Conservation (phyloP, 441 rosid genomes). For the Erodium texanum region DNA sequence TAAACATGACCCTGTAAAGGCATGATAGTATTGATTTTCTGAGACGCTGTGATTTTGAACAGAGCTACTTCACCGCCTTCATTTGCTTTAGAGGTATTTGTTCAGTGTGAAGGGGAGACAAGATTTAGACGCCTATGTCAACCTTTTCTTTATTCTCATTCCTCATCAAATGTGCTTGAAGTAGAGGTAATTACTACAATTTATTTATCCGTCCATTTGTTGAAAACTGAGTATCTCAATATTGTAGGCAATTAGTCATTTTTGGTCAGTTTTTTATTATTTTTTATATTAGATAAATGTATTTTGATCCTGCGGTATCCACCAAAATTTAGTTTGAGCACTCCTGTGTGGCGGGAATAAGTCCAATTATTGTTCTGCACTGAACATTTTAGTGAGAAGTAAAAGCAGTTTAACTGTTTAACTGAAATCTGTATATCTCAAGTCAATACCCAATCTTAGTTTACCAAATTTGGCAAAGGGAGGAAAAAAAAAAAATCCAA, state of each 20-base stretch:
- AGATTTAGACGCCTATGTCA: conserved; percentile 95
- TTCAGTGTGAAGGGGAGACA: conserved; percentile 85
- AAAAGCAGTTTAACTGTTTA: neutral
- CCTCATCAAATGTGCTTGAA: conserved; percentile 90
- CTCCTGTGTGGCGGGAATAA: neutral
- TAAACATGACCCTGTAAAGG: neutral
- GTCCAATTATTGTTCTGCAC: neutral
- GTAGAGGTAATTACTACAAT: conserved; percentile 58
- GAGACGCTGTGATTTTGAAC: conserved; percentile 15
- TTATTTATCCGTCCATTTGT: conserved; percentile 4
- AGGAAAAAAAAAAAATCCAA: neutral
- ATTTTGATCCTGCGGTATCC: neutral
- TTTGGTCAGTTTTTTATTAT: neutral
- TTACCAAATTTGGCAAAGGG: neutral
- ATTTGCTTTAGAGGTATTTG: conserved; percentile 96
- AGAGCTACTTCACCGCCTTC: conserved; percentile 98
- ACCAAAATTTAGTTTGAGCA: neutral
- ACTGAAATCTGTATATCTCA: neutral
- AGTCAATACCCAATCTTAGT: too few relatives aligned
- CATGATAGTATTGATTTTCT: neutral
- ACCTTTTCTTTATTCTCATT: conserved; percentile 89
- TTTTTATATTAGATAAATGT: neutral
- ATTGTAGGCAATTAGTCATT: neutral
- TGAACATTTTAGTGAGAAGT: neutral
- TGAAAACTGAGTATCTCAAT: neutral